phyloP scores from a whole-genome alignment of 352 stramenopile species.

The Salisapilia sapeloensis region DNA sequence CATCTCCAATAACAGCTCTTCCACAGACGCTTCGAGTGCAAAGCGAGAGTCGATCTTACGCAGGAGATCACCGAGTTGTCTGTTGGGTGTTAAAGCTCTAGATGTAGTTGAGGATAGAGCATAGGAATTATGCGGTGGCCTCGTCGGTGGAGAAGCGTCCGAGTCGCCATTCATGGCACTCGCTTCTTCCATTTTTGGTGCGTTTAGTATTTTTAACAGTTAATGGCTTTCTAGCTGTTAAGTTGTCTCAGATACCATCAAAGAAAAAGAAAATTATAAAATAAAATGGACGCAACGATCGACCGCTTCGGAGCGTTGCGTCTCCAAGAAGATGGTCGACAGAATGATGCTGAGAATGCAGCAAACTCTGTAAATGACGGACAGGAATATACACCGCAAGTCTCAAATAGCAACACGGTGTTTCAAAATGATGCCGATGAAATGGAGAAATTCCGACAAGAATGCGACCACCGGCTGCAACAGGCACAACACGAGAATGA shows the following conservation, averaged over 20 bases:
- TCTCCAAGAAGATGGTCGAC: no score
- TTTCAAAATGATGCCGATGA: no score
- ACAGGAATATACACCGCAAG: no score
- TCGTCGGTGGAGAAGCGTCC: no score
- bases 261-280: no score
- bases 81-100: slow-evolving; percentile 47
- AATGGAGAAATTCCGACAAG: slow-evolving; percentile 22
- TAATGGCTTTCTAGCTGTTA: slow-evolving; percentile 1
- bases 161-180: no score
- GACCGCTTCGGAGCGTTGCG: slow-evolving; percentile 58
- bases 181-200: no score
- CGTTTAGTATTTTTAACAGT: no score
- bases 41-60: slow-evolving; percentile 52
- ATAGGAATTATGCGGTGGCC: slow-evolving; percentile 21
- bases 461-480: slow-evolving; percentile 18
- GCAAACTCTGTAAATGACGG: no score
- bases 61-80: slow-evolving; percentile 45
- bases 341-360: no score
- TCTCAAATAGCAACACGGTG: no score
- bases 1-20: slow-evolving; percentile 73
- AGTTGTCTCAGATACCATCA: no score
- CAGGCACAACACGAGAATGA: slow-evolving; percentile 31
- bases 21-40: slow-evolving; percentile 57
- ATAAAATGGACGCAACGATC: slow-evolving; percentile 19
- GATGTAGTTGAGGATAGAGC: slow-evolving; percentile 13